phyloP scores from a whole-genome alignment of 768 basidiomycete genomes.

The Panaeolus papilionaceus region DNA sequence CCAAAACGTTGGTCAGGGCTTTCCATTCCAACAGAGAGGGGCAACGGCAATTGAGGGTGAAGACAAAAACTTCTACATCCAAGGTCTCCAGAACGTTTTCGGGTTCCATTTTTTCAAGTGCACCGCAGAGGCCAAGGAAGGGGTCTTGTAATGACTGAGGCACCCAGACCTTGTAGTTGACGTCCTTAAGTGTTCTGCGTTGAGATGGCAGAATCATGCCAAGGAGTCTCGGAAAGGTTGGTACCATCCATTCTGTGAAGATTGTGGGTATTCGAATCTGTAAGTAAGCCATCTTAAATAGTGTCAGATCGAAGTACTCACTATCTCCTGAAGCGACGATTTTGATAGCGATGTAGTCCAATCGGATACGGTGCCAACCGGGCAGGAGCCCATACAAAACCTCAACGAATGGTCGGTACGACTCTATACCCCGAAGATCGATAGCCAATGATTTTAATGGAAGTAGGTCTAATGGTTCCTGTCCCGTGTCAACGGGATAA shows the following conservation, averaged over 20 bases:
- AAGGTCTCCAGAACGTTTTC: not conserved
- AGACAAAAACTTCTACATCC: not conserved
- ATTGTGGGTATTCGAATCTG: no score
- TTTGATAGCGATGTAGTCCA: not conserved
- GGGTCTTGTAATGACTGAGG: not conserved
- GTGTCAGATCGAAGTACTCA: not conserved
- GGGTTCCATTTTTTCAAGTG: not conserved
- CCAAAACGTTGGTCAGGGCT: not conserved
- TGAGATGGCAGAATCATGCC: not conserved
- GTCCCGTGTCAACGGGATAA: not conserved
- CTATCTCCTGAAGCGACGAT: not conserved
- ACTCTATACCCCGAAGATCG: not conserved
- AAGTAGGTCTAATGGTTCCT: not conserved
- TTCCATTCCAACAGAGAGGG: not conserved
- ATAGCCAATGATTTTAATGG: not conserved
- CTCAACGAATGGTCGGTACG: not conserved
- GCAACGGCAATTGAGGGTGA: not conserved
- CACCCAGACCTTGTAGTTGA: no score
- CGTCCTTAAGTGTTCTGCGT: not conserved
- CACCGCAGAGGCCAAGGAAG: not conserved
- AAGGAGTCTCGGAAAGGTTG: not conserved
- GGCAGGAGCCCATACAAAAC: not conserved
- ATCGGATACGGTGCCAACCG: not conserved
- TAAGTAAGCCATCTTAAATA: not conserved
- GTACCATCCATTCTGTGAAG: not conserved